These are phyloP conservation scores for Choiromyces venosus DNA, from an alignment of 495 filamentous ascomycete species.

Conservation along the genomic window DNA sequence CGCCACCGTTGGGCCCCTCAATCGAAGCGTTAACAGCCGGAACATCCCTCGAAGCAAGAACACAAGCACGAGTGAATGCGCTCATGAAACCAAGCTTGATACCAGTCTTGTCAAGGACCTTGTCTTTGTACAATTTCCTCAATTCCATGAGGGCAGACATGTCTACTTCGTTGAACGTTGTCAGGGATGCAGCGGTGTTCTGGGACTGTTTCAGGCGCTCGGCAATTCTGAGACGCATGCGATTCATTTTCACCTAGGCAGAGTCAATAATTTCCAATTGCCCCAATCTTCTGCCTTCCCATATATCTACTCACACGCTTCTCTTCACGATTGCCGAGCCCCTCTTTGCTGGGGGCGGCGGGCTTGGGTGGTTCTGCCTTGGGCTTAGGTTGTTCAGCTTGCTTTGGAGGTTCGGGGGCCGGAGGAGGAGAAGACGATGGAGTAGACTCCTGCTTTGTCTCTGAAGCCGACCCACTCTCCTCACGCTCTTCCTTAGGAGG, in stretches of 20 bases:
- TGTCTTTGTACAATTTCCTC: conserved; percentile 94
- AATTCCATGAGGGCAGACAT: conserved; percentile 98
- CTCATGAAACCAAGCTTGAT: conserved; percentile 99
- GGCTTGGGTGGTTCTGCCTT: conserved; percentile 45
- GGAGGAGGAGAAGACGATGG: conserved; percentile 21
- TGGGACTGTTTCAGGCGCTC: conserved; percentile 98
- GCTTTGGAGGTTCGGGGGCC: conserved; percentile 44
- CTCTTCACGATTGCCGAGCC: conserved; percentile 76
- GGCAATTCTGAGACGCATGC: conserved; percentile 94
- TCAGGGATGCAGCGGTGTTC: conserved; percentile 94
- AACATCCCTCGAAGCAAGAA: conserved; percentile 88
- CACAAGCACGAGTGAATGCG: conserved; percentile 85
- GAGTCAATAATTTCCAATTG: conserved; percentile 10
- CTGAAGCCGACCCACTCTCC: conserved; percentile 41
- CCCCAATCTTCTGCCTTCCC: neutral
- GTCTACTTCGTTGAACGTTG: conserved; percentile 98
- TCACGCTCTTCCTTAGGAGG: conserved; percentile 46
- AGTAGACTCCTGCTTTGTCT: conserved; percentile 43
- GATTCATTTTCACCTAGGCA: conserved; percentile 93
- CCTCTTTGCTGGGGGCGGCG: conserved; percentile 25
- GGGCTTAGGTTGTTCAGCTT: conserved; percentile 46
- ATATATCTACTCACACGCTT: conserved; percentile 59
- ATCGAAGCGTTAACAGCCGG: conserved; percentile 97
- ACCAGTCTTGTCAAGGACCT: conserved; percentile 88
- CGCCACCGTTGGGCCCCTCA: conserved; percentile 87